phyloP scores from a whole-genome alignment of 306 rosid species.

The Dalbergia oliveri region DNA sequence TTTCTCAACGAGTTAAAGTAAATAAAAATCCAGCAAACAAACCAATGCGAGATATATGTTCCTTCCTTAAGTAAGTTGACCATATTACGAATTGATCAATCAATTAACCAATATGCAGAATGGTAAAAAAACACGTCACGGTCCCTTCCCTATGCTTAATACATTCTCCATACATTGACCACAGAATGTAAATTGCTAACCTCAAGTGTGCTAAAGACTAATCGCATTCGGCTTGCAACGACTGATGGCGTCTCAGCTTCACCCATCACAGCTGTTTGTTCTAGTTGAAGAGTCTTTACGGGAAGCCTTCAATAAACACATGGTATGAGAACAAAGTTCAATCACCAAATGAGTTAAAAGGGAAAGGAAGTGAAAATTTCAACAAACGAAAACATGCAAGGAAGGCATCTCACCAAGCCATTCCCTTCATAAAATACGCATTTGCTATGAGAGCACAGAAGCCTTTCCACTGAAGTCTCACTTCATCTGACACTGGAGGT shows the following conservation, averaged over 20 bases:
- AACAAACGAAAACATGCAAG: neutral
- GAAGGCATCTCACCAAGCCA: constrained; percentile 86
- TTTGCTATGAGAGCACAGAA: constrained; percentile 96
- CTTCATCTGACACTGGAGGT: constrained; percentile 88
- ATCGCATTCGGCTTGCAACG: constrained; percentile 92
- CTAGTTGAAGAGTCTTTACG: constrained; percentile 94
- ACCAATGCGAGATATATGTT: neutral
- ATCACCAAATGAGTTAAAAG: neutral
- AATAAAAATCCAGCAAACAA: neutral
- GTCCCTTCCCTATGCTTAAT: neutral
- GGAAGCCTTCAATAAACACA: constrained; percentile 81
- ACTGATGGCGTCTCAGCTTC: constrained; percentile 88
- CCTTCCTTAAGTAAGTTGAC: neutral
- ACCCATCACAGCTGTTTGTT: constrained; percentile 92
- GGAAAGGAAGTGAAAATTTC: neutral
- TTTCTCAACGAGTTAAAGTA: too few species aligned
- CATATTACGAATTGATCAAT: constrained; percentile 1
- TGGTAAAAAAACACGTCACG: neutral
- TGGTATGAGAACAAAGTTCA: constrained; percentile 18
- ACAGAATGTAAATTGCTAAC: constrained; percentile 54
- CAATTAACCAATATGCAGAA: neutral
- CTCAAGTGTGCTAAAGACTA: constrained; percentile 95
- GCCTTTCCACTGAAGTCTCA: constrained; percentile 95
- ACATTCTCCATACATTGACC: neutral
- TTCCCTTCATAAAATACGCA: constrained; percentile 92